phyloP scores from a whole-genome alignment of 495 filamentous ascomycete genomes.

The Xylaria cubensis region DNA sequence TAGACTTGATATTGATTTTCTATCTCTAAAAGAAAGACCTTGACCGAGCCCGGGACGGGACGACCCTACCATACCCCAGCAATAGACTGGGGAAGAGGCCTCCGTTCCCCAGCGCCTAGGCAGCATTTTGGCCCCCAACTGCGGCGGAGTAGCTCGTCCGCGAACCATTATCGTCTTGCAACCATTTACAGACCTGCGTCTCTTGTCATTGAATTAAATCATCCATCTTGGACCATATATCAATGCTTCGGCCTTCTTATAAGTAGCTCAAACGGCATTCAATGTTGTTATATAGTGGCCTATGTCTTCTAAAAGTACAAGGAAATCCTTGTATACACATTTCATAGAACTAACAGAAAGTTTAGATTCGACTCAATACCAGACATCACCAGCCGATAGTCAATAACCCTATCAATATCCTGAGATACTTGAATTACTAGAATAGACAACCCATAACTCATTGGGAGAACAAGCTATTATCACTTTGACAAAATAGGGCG shows the following conservation, averaged over 20 bases:
- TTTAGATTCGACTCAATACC: not conserved
- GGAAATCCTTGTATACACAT: not conserved
- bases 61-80: not conserved
- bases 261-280: not conserved
- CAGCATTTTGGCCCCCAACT: constrained; percentile 24
- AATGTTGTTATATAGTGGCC: not conserved
- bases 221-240: not conserved
- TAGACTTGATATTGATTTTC: not conserved
- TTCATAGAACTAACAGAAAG: not conserved
- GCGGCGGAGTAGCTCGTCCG: constrained; percentile 17
- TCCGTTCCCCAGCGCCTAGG: not conserved
- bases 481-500: too few species aligned
- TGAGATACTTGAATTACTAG: not conserved
- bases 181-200: not conserved
- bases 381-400: not conserved
- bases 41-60: not conserved
- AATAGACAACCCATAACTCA: not conserved
- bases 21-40: not conserved
- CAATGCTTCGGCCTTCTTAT: not conserved
- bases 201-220: not conserved
- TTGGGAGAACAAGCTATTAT: not conserved
- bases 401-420: not conserved
- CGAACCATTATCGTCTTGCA: not conserved
- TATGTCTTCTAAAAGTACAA: not conserved
- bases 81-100: constrained; percentile 14